Conservation (phyloP, 495 filamentous ascomycete genomes). For the Lepidopterella palustris region DNA sequence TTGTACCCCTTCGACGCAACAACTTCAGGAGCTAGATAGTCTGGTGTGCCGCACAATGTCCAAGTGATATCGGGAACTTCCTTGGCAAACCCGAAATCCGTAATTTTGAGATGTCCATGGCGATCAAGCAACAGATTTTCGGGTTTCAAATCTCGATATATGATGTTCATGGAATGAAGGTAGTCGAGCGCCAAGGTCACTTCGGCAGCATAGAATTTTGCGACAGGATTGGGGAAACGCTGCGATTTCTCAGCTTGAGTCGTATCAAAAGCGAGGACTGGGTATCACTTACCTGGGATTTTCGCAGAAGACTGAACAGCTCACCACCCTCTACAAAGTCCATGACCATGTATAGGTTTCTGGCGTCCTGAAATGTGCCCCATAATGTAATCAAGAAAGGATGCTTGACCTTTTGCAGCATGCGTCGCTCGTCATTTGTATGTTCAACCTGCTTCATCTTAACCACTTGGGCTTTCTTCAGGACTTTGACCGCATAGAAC, state of each 20-base stretch:
- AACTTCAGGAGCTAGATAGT: constrained; percentile 95
- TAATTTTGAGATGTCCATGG: constrained; percentile 96
- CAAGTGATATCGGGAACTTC: constrained; percentile 98
- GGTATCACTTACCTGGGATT: constrained; percentile 74
- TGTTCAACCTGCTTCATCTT: constrained; percentile 99
- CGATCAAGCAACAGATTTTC: constrained; percentile 93
- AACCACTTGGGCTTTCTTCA: constrained; percentile 97
- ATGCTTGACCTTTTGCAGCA: constrained; percentile 92
- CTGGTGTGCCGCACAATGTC: constrained; percentile 97
- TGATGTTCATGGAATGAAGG: constrained; percentile 89
- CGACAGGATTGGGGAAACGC: constrained; percentile 98
- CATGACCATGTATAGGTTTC: constrained; percentile 99
- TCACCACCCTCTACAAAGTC: constrained; percentile 99
- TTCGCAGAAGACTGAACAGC: constrained; percentile 87
- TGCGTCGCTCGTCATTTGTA: constrained; percentile 92
- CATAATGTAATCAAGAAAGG: constrained; percentile 95
- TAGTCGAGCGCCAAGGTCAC: constrained; percentile 94
- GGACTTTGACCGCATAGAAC: constrained; percentile 95
- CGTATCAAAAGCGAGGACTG: not conserved
- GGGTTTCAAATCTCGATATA: constrained; percentile 95
- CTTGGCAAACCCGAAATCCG: constrained; percentile 98
- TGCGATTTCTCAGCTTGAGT: constrained; percentile 33
- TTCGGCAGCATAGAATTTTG: constrained; percentile 98
- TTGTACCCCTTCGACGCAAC: constrained; percentile 98
- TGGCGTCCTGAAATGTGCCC: constrained; percentile 94